Base-by-base conservation (phyloP, 345 rosid genomes). In the Carallia brachiata region DNA sequence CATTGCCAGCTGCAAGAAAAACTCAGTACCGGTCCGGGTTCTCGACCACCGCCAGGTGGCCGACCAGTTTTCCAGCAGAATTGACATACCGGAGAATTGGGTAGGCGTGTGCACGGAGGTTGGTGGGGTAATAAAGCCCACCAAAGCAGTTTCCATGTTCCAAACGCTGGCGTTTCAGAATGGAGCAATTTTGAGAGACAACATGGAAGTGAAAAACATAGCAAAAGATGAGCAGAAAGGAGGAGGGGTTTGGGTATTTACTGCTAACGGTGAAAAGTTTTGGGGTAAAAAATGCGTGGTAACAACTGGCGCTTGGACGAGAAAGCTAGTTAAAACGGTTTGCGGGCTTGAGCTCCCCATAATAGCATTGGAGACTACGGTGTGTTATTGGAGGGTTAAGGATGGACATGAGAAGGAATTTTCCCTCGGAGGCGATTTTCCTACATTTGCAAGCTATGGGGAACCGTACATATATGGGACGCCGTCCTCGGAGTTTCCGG, bases 121-220 rank as follows among this genome's bases (percentile, higher is more conserved):
- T 6, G 98, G 96, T 4, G 98, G 98, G 4, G 84, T 91, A 16
- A 79, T 94, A 16, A 94, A 87, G 77, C 93, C 96, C 61, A 90
- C 97, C 1, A 94, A 94, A 69, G 96, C 98, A 0, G 97, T 90
- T 17, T 85, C 96, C 4, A 91, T 91, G 98, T 91, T 84, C 64
- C 98, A 88, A 55, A 78, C 87, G 5, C 80, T 91, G 0, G 97
- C 97, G 1, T 23, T 67, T 8, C 61, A 77, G 58, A 71, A 84
- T 16, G 95, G 97, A 1, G 90, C 93, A 2, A 60, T 83, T 34
- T 71, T 94, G n/a, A 88, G 78, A 53, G 97, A 94, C 76, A 79
- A 85, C 75, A 73, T 67, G 55, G 80, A 88, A 69, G 98, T 91
- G 36, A 69, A 40, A 1, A 74, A 65, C 32, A 79, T 94, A 6